Evolutionary conservation across 495 filamentous ascomycete genomes (phyloP), one percentile per base, ranked within the genome.

Genomic region (Pseudomonodictys pantanalensis): DNA sequence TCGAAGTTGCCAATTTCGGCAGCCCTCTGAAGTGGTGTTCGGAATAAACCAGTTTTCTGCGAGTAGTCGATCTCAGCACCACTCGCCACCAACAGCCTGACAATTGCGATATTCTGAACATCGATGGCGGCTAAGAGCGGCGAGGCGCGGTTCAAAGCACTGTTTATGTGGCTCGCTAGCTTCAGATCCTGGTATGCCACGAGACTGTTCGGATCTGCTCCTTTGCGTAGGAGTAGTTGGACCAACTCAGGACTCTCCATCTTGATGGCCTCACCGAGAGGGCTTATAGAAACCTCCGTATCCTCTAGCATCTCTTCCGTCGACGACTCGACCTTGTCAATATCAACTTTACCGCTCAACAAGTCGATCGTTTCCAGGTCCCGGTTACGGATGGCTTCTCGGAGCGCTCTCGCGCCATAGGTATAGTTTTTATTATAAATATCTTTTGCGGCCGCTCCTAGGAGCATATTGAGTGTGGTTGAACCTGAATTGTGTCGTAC

Each of bases 21-120:
- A 8, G 52, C 52, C 3, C 9, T 8, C 52, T 56, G 52, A 8
- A 56, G 52, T 15, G 52, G 39, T 2, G 52, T 56, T 45, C 52
- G 52, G 10, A 6, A 5, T n/a, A 54, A 9, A 5, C 30, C 30
- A 3, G 12, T 9, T 17, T 54, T 54, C 18, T 30, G 8, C 9
- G 51, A 33, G 11, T 7, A 17, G 24, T 54, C 22, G 18, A 54
- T 11, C 3, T 17, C 32, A 4, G 51, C 51, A 12, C 51, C 51
- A 23, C 20, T 18, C 17, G 39, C 18, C 15, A 54, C 51, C 30
- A 54, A 12, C n/a, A 28, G 18, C 28, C 42, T 3, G 15, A 54
- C 51, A 11, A 41, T 39, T 11, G 33, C 32, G 6, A 54, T 11
- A 3, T 43, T 22, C 25, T n/a, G 8, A 12, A 18, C 42, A 15